Evolutionary conservation across 805 yeast species (phyloP), one percentile per base, ranked within the genome.

Genomic region (Candida nitratophila): DNA sequence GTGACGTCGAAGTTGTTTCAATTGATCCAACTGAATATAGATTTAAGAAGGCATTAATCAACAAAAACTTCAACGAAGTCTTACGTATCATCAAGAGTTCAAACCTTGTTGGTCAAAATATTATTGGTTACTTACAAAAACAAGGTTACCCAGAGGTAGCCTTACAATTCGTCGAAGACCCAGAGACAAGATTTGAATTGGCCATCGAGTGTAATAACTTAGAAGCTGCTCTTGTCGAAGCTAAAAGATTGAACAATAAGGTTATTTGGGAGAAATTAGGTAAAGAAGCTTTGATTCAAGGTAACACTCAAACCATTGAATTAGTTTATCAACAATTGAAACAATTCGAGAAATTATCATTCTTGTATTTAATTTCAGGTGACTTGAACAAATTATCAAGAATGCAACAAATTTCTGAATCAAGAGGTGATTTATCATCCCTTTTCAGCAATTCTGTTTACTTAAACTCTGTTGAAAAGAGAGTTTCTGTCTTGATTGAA

Each of bases 141-240:
- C 79, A 87, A 60, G 99, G 99, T 2, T 91, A 84, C 62, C 98
- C 99, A 24, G 99, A 93, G 66, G 82, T 93, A 64, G 99, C 99
- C 2, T 74, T 93, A 49, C 97, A 91, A 65, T 95, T 93, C 60
- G 99, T 93, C 43, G 85, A 89, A 66, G 99, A 93, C 62, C 84
- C 98, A 6, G 96, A 90, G 63, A 87, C 97, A 36, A 79, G 96
- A 65, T 91, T 93, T 57, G 99, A 93, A 55, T 74, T 93, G 55
- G 97, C 99, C 21, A 73, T 93, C 49, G 97, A 93, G 68, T 86
- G 96, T 60, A 91, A 96, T 53, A 86, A 91, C 62, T 73, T 93
- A 52, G 75, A 73, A 14, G 85, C 85, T 50, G 99, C 98, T n/a
- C 69, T 86, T 40, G 82, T 74, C 44, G 96, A 91, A 70, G 98